These are phyloP conservation scores for Thielaviopsis musarum DNA, from an alignment of 2,329 filamentous ascomycete species.

Conservation along the genomic window DNA sequence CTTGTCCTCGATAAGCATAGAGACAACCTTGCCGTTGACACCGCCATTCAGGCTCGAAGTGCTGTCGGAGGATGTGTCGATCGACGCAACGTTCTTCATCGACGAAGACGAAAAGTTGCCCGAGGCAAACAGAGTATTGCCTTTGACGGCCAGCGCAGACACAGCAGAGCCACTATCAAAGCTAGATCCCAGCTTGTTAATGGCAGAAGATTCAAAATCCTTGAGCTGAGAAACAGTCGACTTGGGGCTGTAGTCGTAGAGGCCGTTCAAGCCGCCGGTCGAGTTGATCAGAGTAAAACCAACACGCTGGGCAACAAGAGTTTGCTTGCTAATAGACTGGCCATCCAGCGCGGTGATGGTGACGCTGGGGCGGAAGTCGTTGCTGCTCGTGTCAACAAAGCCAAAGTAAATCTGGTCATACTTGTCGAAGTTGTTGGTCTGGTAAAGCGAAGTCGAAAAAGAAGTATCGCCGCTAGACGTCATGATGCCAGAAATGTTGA, in stretches of 20 bases:
- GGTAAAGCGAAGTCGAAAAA: slow-evolving; percentile 50
- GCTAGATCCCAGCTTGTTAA: slow-evolving; percentile 58
- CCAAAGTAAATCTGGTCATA: slow-evolving; percentile 87
- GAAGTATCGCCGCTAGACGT: slow-evolving; percentile 29
- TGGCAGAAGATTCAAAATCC: slow-evolving; percentile 51
- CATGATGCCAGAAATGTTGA: slow-evolving; percentile 65
- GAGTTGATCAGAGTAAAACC: slow-evolving; percentile 59
- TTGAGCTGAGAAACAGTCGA: slow-evolving; percentile 31
- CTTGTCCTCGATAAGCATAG: slow-evolving; percentile 50
- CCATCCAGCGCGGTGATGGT: slow-evolving; percentile 54
- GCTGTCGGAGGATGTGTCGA: slow-evolving; percentile 45
- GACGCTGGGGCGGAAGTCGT: slow-evolving; percentile 61
- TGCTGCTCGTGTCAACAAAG: slow-evolving; percentile 57
- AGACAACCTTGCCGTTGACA: slow-evolving; percentile 61
- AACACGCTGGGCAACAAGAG: slow-evolving; percentile 78
- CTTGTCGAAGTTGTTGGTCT: slow-evolving; percentile 94
- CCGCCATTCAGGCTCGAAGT: slow-evolving; percentile 51
- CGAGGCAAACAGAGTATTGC: slow-evolving; percentile 54
- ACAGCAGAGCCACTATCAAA: slow-evolving; percentile 54
- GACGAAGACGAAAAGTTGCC: slow-evolving; percentile 63
- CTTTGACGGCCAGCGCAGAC: slow-evolving; percentile 46
- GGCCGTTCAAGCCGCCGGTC: slow-evolving; percentile 67
- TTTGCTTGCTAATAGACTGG: slow-evolving; percentile 44
- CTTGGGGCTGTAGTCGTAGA: slow-evolving; percentile 72
- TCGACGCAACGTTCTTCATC: slow-evolving; percentile 60